Base-by-base conservation (phyloP, 2,329 filamentous ascomycete species). In the Paecilomyces sp. region DNA sequence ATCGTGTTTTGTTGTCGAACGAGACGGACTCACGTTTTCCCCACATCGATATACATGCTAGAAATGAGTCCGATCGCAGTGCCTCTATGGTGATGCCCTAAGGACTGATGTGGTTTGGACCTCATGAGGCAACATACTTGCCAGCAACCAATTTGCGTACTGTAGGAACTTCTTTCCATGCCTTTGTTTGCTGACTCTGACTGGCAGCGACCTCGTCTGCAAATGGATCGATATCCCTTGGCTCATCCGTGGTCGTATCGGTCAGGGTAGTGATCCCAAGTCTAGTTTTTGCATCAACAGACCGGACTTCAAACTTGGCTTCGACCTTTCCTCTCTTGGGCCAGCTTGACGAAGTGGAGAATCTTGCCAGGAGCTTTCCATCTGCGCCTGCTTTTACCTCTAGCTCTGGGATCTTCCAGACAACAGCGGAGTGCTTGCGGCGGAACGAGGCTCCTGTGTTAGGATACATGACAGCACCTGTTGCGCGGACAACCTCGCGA, bases 351-450 rank as follows among this genome's bases (percentile, higher is more conserved):
- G 92, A 88, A 0, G 90, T 90, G 25, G 88, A 79, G 66, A 99
- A 89, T 2, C 92, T 85, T 61, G 91, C 94, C 6, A 96, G 87
- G 60, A 97, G 85, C 76, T 91, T 93, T 68, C 88, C 83, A 64
- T 85, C 83, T 36, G 78, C 73, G 33, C 77, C 74, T 56, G 71
- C 66, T 57, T 86, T 86, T 8, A 84, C 77, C 53, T 81, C 80
- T 0, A 87, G 74, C 59, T 79, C 77, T 2, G 75, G 72, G 13
- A 80, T 66, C 61, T 72, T 76, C 78, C 78, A 80, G n/a, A 72
- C 72, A 13, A 79, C 76, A 1, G 75, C 70, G 15, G 76, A 79
- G 18, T 74, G 71, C 64, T 79, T 79, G 66, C 78, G 76, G 47
- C 76, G 75, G 69, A 80, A 80, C 2, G 65, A 63, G 18, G 77